phyloP scores from a whole-genome alignment of 768 basidiomycete species.

The Kwoniella mangroviensis region DNA sequence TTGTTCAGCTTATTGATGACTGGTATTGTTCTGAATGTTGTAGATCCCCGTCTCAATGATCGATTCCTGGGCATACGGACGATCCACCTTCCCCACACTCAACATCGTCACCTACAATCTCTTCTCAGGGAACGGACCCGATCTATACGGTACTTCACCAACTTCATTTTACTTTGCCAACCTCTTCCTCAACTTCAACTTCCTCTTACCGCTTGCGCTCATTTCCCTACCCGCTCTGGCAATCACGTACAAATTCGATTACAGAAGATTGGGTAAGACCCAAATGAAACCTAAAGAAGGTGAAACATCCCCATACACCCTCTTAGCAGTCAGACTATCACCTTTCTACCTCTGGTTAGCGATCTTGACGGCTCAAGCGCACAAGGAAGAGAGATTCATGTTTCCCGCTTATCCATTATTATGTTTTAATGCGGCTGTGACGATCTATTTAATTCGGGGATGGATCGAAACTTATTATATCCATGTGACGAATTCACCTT shows the following conservation, averaged over 20 bases:
- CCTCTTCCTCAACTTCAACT: slow-evolving; percentile 91
- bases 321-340: slow-evolving; percentile 76
- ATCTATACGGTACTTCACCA: slow-evolving; percentile 89
- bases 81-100: slow-evolving; percentile 78
- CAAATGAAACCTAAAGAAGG: slow-evolving; percentile 60
- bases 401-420: slow-evolving; percentile 89
- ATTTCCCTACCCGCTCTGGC: slow-evolving; percentile 76
- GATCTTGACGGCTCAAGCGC: slow-evolving; percentile 78
- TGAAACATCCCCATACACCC: slow-evolving; percentile 71
- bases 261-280: slow-evolving; percentile 69
- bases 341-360: slow-evolving; percentile 90
- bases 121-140: slow-evolving; percentile 84
- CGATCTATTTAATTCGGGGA: slow-evolving; percentile 79
- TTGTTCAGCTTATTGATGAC: slow-evolving; percentile 18
- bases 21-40: too few species aligned
- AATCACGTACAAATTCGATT: slow-evolving; percentile 75
- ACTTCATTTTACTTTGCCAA: slow-evolving; percentile 85
- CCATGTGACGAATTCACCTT: slow-evolving; percentile 77
- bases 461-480: slow-evolving; percentile 82
- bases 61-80: slow-evolving; percentile 86
- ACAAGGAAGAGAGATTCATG: slow-evolving; percentile 99
- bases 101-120: slow-evolving; percentile 94
- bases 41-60: slow-evolving; percentile 81
- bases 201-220: slow-evolving; percentile 78
- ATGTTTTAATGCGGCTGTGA: slow-evolving; percentile 92